Evolutionary conservation across 2,329 filamentous ascomycete genomes (phyloP), one percentile per base, ranked within the genome.

Genomic region (Microsporum audouinii): DNA sequence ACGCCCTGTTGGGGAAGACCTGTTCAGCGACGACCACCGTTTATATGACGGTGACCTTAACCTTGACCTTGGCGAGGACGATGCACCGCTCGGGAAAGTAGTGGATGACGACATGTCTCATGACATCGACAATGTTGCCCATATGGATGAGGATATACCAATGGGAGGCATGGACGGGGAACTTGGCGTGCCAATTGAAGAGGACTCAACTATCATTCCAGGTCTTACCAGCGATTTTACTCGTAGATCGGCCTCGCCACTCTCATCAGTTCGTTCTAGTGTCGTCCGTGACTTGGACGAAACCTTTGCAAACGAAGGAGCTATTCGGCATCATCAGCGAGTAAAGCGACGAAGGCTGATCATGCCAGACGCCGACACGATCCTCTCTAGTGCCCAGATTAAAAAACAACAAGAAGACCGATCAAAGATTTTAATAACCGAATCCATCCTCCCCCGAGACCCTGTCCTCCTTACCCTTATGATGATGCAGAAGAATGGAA

Each of bases 401-500:
- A 90, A 89, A 72, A 85, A 88, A 65, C 90, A 95, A 71, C 91
- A 96, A 71, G 82, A 85, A 61, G 89, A 95, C 71, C 88, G 88
- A 65, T 87, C 89, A 53, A 89, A 88, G 68, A 97, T 97, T 64
- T 80, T 96, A 61, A 91, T 88, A 74, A 83, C 87, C 1, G 85
- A 88, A 5, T 85, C 86, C 0, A 96, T 95, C 74, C 79, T 99
- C 51, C 90, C 92, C 1, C 85, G 89, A 43, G 91, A 99, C 67
- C 89, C 91, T 1, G 85, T 92, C 60, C 80, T 97, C 12, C 81
- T 97, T 34, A 89, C 90, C 38, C 78, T 99, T 27, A 88, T 96
- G 79, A 89, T 91, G 68, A 88, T 96, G 82, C 94, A 96, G 73
- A 91, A 88, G 76, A 90, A 83, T 60, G 92, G 94, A 60, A 89